A percentile compares a stretch with the other conserved stretches of the same genome.
Evolutionary conservation across 305 asterid genomes (phyloP).

Genomic region (Solanum hybrid): DNA sequence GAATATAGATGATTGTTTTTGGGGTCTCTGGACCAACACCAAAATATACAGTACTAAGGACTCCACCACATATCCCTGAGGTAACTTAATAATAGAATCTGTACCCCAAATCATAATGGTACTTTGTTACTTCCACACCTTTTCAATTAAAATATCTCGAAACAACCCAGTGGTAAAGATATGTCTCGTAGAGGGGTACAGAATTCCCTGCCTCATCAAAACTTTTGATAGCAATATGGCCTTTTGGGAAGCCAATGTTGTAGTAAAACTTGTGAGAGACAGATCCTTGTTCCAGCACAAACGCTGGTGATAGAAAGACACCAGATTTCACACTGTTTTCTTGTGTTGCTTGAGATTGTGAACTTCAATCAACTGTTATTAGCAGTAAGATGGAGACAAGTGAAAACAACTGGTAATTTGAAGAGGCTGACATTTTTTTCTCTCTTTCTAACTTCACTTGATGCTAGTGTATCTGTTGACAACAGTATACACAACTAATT

Average conservation of each 20-base stretch:
- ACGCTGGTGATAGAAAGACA: slow-evolving; percentile 28
- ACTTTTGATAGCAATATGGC: slow-evolving; percentile 31
- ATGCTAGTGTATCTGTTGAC: slow-evolving; percentile 2
- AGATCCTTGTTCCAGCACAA: slow-evolving; percentile 30
- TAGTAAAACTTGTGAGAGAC: slow-evolving; percentile 26
- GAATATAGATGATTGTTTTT: slow-evolving; percentile 18
- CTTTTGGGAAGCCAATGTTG: slow-evolving; percentile 31
- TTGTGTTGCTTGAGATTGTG: not conserved
- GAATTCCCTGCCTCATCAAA: slow-evolving; percentile 27
- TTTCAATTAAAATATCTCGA: slow-evolving; percentile 21
- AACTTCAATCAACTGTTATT: slow-evolving; percentile 1
- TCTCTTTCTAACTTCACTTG: slow-evolving; percentile 3
- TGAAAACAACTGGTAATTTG: slow-evolving; percentile 1
- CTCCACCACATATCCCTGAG: slow-evolving; percentile 23
- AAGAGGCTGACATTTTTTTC: not conserved
- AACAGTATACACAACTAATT: not conserved
- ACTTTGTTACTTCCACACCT: slow-evolving; percentile 7
- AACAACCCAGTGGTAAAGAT: slow-evolving; percentile 40
- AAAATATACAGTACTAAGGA: slow-evolving; percentile 18
- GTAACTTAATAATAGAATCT: slow-evolving; percentile 17
- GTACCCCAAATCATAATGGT: slow-evolving; percentile 6
- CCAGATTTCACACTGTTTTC: slow-evolving; percentile 25
- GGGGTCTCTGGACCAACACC: slow-evolving; percentile 48
- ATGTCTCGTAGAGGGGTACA: slow-evolving; percentile 33
- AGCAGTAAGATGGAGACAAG: slow-evolving; percentile 9